phyloP scores from a whole-genome alignment of 306 rosid genomes.

The Vigna trinervia region DNA sequence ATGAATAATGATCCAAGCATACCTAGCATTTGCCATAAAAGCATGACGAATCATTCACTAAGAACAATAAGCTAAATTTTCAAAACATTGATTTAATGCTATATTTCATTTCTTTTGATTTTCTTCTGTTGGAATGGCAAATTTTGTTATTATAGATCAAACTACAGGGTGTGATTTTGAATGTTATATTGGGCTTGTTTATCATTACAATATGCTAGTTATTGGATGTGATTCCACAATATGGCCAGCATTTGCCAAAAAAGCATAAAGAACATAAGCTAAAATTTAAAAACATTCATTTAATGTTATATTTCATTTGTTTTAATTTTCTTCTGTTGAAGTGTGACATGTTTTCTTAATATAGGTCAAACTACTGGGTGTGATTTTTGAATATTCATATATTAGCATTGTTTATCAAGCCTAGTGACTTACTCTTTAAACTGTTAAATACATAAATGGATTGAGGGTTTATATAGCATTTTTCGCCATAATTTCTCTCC shows the following conservation, averaged over 20 bases:
- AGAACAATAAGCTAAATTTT: neutral
- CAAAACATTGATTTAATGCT: slow-evolving; percentile 6
- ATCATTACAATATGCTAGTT: slow-evolving; percentile 11
- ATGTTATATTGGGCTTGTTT: slow-evolving; percentile 10
- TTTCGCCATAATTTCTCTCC: neutral
- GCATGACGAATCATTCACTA: neutral
- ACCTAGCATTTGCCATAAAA: neutral
- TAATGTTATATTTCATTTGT: neutral
- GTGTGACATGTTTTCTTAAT: slow-evolving; percentile 19
- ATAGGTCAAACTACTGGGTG: neutral
- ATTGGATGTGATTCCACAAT: neutral
- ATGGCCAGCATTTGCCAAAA: neutral
- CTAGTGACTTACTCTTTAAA: neutral
- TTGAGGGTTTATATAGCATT: neutral
- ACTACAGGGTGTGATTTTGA: neutral
- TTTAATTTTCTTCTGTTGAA: slow-evolving; percentile 26
- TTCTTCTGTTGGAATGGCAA: slow-evolving; percentile 19
- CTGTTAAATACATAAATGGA: slow-evolving; percentile 1
- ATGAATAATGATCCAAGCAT: neutral
- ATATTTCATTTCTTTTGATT: slow-evolving; percentile 19
- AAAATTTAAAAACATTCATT: neutral
- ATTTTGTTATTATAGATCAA: slow-evolving; percentile 20
- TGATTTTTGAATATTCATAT: slow-evolving; percentile 4
- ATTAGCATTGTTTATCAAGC: slow-evolving; percentile 17
- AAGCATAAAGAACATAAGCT: slow-evolving; percentile 1